These are phyloP conservation scores for Micractinium conductrix DNA, from an alignment of 139 green algal genomes.

Conservation along the genomic window DNA sequence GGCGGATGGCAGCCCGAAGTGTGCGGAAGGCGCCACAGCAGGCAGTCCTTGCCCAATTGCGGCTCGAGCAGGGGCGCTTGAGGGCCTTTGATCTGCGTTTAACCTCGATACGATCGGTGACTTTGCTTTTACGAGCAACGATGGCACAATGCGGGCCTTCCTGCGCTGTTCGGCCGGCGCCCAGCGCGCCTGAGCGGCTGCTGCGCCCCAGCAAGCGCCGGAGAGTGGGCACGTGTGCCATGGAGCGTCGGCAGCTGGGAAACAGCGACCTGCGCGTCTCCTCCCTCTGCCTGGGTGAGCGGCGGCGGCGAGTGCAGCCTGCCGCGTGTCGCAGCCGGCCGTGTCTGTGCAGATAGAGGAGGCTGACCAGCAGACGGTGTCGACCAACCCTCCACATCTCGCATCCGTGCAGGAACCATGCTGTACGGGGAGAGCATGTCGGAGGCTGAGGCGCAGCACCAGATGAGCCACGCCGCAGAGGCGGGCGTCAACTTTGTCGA, in stretches of 20 bases:
- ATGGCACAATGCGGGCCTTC: no score
- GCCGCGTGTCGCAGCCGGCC: not conserved
- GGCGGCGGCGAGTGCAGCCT: not conserved
- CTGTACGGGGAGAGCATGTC: constrained; percentile 81
- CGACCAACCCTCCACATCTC: no score
- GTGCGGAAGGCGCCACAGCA: no score
- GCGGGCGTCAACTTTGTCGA: constrained; percentile 88
- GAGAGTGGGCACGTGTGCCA: not conserved
- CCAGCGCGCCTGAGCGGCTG: no score
- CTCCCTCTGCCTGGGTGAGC: constrained; percentile 58
- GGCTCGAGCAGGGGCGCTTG: no score
- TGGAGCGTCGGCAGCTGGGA: constrained; percentile 40
- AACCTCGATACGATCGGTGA: not conserved
- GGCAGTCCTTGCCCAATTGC: no score
- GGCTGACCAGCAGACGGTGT: no score
- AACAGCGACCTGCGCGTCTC: constrained; percentile 47
- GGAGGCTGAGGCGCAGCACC: constrained; percentile 36
- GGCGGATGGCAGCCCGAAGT: no score
- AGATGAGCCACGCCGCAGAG: constrained; percentile 71
- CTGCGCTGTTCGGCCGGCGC: no score
- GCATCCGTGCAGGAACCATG: constrained; percentile 94
- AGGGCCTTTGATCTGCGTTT: no score
- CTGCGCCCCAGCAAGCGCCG: not conserved
- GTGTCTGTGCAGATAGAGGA: not conserved
- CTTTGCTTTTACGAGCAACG: not conserved